phyloP scores from a whole-genome alignment of 805 yeast genomes.

The Starmera pachycereana region DNA sequence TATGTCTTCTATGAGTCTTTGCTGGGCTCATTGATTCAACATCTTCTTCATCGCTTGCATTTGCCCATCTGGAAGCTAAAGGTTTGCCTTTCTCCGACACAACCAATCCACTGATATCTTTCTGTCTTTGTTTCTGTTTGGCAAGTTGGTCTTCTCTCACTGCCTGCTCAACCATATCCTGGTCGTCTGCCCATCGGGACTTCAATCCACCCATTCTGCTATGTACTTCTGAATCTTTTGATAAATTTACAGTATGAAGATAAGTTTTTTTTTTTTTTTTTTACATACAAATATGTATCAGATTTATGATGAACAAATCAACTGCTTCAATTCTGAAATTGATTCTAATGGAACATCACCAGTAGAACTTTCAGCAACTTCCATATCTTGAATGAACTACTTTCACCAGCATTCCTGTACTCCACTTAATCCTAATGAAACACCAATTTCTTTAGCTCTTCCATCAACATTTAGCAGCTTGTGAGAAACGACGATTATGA shows the following conservation, averaged over 20 bases:
- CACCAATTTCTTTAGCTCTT: background rate
- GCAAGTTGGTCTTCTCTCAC: slow-evolving; percentile 7
- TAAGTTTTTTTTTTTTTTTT: too few species aligned
- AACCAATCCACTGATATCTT: slow-evolving; percentile 3
- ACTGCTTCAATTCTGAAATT: too few species aligned
- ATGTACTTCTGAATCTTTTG: too few species aligned
- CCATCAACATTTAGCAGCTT: background rate
- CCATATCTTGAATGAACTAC: background rate
- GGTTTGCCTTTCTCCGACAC: slow-evolving; percentile 9
- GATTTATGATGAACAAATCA: too few species aligned
- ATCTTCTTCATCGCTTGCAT: slow-evolving; percentile 1
- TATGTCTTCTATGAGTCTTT: background rate
- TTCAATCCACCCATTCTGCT: background rate
- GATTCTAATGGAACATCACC: too few species aligned
- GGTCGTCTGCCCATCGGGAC: slow-evolving; percentile 18
- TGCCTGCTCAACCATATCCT: slow-evolving; percentile 9
- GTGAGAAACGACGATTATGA: background rate
- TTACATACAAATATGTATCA: too few species aligned
- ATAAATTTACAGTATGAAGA: too few species aligned
- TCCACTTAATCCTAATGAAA: background rate
- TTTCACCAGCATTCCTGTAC: background rate
- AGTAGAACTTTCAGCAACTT: background rate
- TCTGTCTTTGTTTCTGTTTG: slow-evolving; percentile 9
- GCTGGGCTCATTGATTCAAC: background rate
- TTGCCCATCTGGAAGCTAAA: slow-evolving; percentile 7